Evolutionary conservation across 177 flowering plant species (phyloP).

Genomic region (Tripterygium wilfordii): DNA sequence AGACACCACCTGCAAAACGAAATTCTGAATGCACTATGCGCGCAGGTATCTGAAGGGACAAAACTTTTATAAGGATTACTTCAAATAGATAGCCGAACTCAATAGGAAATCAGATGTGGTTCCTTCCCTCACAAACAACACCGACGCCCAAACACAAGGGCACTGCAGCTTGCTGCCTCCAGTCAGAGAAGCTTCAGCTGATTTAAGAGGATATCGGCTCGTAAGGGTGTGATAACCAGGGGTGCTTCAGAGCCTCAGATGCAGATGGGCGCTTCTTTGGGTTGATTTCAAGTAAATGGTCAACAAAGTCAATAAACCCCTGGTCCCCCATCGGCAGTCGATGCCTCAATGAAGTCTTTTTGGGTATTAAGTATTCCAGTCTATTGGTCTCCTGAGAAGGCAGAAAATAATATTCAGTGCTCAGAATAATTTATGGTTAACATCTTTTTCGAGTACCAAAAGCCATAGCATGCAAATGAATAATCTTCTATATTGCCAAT

Average conservation of each 20-base stretch:
- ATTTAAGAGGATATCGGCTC: constrained; percentile 88
- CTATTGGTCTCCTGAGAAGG: constrained; percentile 74
- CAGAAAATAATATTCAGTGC: constrained; percentile 3
- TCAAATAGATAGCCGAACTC: background rate
- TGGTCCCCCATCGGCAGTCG: constrained; percentile 94
- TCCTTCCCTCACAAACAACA: constrained; percentile 6
- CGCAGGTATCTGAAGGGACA: constrained; percentile 5
- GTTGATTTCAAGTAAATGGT: constrained; percentile 78
- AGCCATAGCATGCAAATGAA: no score
- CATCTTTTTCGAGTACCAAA: no score
- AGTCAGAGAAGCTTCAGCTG: background rate
- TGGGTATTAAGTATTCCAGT: constrained; percentile 86
- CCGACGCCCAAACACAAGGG: constrained; percentile 1
- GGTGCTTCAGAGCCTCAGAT: constrained; percentile 82
- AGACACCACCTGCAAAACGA: constrained; percentile 8
- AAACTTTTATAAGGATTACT: background rate
- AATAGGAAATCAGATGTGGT: constrained; percentile 9
- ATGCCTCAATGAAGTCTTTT: constrained; percentile 87
- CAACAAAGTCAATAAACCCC: constrained; percentile 89
- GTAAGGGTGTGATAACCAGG: constrained; percentile 92
- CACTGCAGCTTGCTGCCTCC: no score
- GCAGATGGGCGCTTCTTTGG: constrained; percentile 94
- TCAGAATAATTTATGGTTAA: no score
- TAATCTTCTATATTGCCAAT: no score
- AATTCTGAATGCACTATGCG: no score